Evolutionary conservation across 331 rosid species (phyloP), one percentile per base, ranked within the genome.

Genomic region (Arachis monticola): DNA sequence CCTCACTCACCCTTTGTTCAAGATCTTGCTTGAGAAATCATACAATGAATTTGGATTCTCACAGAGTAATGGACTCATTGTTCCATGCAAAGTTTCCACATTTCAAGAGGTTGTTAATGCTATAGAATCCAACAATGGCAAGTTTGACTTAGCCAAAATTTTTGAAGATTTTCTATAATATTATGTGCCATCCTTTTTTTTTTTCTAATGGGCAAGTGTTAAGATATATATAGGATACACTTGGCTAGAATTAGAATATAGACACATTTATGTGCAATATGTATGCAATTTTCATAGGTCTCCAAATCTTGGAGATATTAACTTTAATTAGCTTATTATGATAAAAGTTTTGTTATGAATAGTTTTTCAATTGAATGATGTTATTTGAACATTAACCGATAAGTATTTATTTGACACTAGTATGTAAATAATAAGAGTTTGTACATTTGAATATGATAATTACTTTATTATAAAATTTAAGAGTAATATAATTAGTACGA

Each of bases 1-100:
- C 74, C 97, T 94, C 52, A 80, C 88, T 47, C 98, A 91, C 52
- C 98, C 98, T 1, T 84, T 94, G 13, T 90, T 94, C 87, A 91
- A 87, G 93, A 94, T 91, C 73, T 53, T 91, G 77, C 17, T 91
- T 58, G 92, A 91, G 75, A 94, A 91, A 78, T 80, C 98, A 4
- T 79, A 79, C 75, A 67, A 88, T 42, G 98, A 94, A 75, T 94
- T 87, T 72, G 98, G 98, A 10, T 94, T 90, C 59, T 81, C 90
- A 66, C 98, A 91, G 44, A 87, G 81, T 79, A 82, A 76, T 67
- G 96, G 97, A 0, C 84, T 94, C 0, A 90, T 87, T 8, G 89
- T 94, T 48, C 96, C 96, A 30, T 91, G 96, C 80, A 88, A 74
- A 70, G 93, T 87, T 61, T 81, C 87, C 2, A 75, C 96, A 14